These are phyloP conservation scores for Clausena lansium DNA, from an alignment of 345 rosid genomes.

Conservation along the genomic window DNA sequence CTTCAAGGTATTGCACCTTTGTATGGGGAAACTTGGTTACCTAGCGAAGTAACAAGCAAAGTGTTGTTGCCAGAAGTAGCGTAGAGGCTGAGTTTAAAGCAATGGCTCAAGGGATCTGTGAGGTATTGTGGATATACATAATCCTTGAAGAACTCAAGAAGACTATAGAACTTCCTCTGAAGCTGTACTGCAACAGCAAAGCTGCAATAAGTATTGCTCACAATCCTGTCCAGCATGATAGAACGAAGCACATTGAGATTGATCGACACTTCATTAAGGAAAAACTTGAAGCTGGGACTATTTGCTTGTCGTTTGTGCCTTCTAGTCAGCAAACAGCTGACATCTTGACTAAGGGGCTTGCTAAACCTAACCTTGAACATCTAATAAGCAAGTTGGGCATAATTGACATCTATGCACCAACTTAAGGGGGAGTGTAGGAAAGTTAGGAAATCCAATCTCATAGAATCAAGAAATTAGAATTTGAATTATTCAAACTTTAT, in stretches of 20 bases:
- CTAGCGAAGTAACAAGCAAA: neutral
- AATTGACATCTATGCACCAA: neutral
- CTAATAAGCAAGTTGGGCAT: neutral
- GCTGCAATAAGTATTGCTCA: neutral
- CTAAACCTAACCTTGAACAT: neutral
- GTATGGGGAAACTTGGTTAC: neutral
- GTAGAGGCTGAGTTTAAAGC: neutral
- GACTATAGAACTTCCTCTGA: neutral
- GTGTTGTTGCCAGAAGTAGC: neutral
- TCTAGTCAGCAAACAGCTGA: neutral
- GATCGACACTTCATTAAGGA: neutral
- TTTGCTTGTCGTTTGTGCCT: neutral
- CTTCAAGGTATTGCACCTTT: neutral
- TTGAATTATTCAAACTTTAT: too few relatives aligned
- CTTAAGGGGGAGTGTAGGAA: neutral
- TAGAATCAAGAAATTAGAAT: too few relatives aligned
- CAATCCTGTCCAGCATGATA: neutral
- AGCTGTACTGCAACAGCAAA: neutral
- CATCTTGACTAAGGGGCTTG: neutral
- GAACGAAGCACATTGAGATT: neutral
- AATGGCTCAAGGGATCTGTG: neutral
- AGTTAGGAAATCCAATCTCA: too few relatives aligned
- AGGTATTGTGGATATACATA: neutral
- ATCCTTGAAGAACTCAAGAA: neutral
- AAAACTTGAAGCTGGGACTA: neutral